These are phyloP conservation scores for Thielaviopsis punctulata DNA, from an alignment of 2,329 filamentous ascomycete species.

Conservation along the genomic window DNA sequence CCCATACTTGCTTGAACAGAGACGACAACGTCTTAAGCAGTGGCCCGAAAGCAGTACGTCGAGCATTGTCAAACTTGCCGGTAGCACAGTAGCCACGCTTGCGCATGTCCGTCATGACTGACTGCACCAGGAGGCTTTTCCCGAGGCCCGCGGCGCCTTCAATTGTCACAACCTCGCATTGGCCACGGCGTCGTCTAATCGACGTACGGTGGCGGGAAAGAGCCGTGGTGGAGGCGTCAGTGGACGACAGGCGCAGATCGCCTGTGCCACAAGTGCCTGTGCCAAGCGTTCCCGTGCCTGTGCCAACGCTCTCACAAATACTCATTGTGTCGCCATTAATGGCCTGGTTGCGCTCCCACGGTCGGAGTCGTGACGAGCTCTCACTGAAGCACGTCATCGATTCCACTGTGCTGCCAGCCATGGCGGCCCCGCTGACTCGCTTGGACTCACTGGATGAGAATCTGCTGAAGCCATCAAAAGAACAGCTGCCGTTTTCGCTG, in stretches of 20 bases:
- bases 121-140: constrained; percentile 47
- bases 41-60: constrained; percentile 44
- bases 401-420: background rate
- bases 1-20: constrained; percentile 50
- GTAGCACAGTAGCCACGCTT: constrained; percentile 47
- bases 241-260: background rate
- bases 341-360: constrained; percentile 36
- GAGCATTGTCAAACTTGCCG: constrained; percentile 47
- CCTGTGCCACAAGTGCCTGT: background rate
- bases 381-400: constrained; percentile 5
- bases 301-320: constrained; percentile 24
- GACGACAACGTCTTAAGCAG: constrained; percentile 47
- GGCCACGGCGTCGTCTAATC: constrained; percentile 43
- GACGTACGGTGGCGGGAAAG: constrained; percentile 35
- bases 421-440: background rate
- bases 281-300: constrained; percentile 16
- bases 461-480: constrained; percentile 32
- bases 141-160: constrained; percentile 46
- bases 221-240: constrained; percentile 4
- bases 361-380: constrained; percentile 19
- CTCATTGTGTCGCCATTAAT: constrained; percentile 32
- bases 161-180: constrained; percentile 45
- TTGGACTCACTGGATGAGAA: constrained; percentile 17
- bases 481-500: constrained; percentile 40
- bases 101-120: constrained; percentile 42